Evolutionary conservation across 495 filamentous ascomycete genomes (phyloP).

Genomic region (Geopyxis carbonaria): DNA sequence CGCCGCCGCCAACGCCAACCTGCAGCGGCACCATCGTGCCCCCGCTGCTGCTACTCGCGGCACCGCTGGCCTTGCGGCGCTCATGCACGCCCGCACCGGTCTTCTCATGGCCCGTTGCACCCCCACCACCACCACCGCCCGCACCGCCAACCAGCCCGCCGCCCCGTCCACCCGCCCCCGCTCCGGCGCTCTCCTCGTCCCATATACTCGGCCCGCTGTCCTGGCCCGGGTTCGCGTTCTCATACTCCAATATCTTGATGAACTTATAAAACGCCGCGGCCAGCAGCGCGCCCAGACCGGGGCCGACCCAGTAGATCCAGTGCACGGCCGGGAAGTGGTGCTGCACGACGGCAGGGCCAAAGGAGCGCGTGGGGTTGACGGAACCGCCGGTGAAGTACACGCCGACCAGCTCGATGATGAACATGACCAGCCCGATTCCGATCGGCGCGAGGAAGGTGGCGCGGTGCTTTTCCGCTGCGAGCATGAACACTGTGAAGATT

Average conservation of each 20-base stretch:
- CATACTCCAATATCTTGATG: slow-evolving; percentile 52
- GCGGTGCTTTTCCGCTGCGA: slow-evolving; percentile 31
- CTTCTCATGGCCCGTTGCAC: too few relatives aligned
- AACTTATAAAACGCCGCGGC: slow-evolving; percentile 52
- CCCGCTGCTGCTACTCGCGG: too few relatives aligned
- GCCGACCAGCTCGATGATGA: slow-evolving; percentile 38
- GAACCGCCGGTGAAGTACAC: slow-evolving; percentile 56
- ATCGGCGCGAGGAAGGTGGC: slow-evolving; percentile 37
- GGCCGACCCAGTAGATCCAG: slow-evolving; percentile 61
- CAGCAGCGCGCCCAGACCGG: slow-evolving; percentile 45
- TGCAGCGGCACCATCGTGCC: too few relatives aligned
- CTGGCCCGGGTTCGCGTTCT: slow-evolving; percentile 35
- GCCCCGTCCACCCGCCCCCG: too few relatives aligned
- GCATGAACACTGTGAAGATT: slow-evolving; percentile 41
- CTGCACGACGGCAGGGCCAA: slow-evolving; percentile 50
- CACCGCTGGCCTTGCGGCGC: too few relatives aligned
- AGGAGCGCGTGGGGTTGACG: slow-evolving; percentile 55
- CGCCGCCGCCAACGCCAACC: too few relatives aligned
- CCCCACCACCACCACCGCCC: too few relatives aligned
- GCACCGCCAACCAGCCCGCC: too few relatives aligned
- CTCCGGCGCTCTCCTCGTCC: too few relatives aligned
- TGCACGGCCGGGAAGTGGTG: slow-evolving; percentile 45
- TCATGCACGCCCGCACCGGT: too few relatives aligned
- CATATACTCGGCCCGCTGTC: too few relatives aligned
- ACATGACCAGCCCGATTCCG: slow-evolving; percentile 38